Conservation (phyloP, 192 early-diverging fungal species). For the Coemansia guatemalensis region DNA sequence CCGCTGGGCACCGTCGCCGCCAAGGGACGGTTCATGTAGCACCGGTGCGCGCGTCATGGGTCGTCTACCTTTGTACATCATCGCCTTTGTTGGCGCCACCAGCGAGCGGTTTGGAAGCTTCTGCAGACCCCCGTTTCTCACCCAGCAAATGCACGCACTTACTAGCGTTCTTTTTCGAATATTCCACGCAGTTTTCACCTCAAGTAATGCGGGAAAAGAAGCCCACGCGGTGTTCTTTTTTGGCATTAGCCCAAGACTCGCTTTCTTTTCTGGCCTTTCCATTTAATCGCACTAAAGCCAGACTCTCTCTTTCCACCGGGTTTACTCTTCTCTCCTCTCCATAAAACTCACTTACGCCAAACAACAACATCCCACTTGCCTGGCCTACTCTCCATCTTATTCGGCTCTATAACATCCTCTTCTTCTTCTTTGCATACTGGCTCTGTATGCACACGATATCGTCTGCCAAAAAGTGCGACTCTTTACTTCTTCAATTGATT, state of each 20-base stretch:
- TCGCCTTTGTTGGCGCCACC: constrained; percentile 16
- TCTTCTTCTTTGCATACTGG: not conserved
- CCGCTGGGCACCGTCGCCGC: constrained; percentile 20
- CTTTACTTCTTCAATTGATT: not conserved
- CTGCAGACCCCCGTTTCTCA: not conserved
- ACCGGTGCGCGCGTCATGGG: constrained; percentile 16
- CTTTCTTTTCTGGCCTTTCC: constrained; percentile 3
- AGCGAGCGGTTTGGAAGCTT: not conserved
- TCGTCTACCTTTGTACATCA: not conserved
- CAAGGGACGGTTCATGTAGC: not conserved
- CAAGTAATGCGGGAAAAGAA: constrained; percentile 4
- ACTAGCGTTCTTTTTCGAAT: constrained; percentile 7
- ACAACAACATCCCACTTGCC: not conserved
- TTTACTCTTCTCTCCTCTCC: not conserved
- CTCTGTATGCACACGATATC: not conserved
- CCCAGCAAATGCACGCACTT: not conserved
- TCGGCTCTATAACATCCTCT: not conserved
- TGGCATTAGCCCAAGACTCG: constrained; percentile 1
- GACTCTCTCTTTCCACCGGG: not conserved
- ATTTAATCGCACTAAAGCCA: constrained; percentile 1
- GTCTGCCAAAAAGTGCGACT: not conserved
- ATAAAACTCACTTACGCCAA: not conserved
- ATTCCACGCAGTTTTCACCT: constrained; percentile 19
- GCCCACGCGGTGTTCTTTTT: constrained; percentile 5
- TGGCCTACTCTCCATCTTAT: not conserved